A percentile compares a stretch with the other conserved stretches of the same genome.
These are phyloP conservation scores for Pythium pectinolyticum DNA, from an alignment of 352 stramenopile species.

Conservation along the genomic window DNA sequence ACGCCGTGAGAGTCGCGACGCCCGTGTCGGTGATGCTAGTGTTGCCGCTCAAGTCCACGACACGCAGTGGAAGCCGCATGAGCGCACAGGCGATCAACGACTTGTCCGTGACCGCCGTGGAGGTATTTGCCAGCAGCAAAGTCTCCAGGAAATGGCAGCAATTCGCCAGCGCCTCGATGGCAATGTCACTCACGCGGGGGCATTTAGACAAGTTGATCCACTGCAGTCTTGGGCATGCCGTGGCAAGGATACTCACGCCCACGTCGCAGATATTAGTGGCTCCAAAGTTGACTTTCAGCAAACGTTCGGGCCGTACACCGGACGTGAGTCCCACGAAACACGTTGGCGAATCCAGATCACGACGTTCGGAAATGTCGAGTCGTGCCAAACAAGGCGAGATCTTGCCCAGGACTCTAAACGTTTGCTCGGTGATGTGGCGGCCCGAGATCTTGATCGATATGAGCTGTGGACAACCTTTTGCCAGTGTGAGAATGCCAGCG, in stretches of 20 bases:
- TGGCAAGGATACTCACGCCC: slow-evolving; percentile 55
- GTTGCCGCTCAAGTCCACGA: slow-evolving; percentile 61
- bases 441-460: slow-evolving; percentile 52
- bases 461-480: slow-evolving; percentile 47
- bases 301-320: slow-evolving; percentile 20
- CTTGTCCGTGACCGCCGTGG: slow-evolving; percentile 46
- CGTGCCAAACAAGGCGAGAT: slow-evolving; percentile 42
- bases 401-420: slow-evolving; percentile 56
- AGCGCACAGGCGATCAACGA: slow-evolving; percentile 43
- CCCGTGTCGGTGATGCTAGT: slow-evolving; percentile 56
- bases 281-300: slow-evolving; percentile 42
- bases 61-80: slow-evolving; percentile 41
- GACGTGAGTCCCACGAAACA: slow-evolving; percentile 37
- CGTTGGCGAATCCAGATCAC: slow-evolving; percentile 46
- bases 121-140: slow-evolving; percentile 44
- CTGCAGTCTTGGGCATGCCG: slow-evolving; percentile 39
- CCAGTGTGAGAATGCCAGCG: slow-evolving; percentile 41
- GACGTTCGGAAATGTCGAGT: slow-evolving; percentile 49
- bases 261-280: slow-evolving; percentile 61
- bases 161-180: slow-evolving; percentile 47
- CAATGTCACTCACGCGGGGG: slow-evolving; percentile 45
- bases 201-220: slow-evolving; percentile 72
- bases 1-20: slow-evolving; percentile 34
- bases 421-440: slow-evolving; percentile 42
- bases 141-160: slow-evolving; percentile 40